A percentile compares a stretch with the other conserved stretches of the same genome.
Conservation (phyloP, 2,329 filamentous ascomycete species). For the Xenosphaeropsis pyriputrescens region DNA sequence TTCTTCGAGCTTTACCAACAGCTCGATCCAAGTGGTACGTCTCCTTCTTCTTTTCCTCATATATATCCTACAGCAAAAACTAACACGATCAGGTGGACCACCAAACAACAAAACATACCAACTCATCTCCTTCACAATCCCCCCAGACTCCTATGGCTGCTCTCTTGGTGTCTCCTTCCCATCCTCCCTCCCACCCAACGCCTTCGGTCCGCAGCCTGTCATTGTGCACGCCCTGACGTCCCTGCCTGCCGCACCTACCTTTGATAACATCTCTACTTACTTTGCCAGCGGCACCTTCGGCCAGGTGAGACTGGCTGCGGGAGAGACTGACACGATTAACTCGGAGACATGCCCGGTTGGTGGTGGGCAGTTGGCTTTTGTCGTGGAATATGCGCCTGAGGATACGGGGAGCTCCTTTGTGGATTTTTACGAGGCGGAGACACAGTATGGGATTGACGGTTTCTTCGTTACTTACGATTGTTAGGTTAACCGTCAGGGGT, state of each 20-base stretch:
- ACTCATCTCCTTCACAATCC: not conserved
- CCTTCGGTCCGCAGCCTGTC: not conserved
- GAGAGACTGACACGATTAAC: slow-evolving; percentile 5
- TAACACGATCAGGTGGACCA: not conserved
- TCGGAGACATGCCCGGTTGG: slow-evolving; percentile 5
- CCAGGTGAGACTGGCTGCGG: slow-evolving; percentile 3
- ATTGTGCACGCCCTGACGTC: not conserved
- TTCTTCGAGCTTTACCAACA: not conserved
- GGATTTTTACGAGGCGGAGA: too few relatives aligned
- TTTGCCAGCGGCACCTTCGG: slow-evolving; percentile 25
- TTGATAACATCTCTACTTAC: not conserved
- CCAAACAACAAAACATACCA: not conserved
- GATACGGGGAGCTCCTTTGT: too few relatives aligned
- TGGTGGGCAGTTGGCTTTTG: slow-evolving; percentile 6
- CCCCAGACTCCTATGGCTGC: not conserved
- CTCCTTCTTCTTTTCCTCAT: too few relatives aligned
- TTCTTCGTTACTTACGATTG: too few relatives aligned
- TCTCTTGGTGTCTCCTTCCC: not conserved
- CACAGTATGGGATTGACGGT: too few relatives aligned
- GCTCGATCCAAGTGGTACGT: not conserved
- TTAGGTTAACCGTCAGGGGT: too few relatives aligned
- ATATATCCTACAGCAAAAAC: too few relatives aligned
- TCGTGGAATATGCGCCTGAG: slow-evolving; percentile 4
- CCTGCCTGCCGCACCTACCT: not conserved
- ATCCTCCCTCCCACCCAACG: not conserved